Percentiles rank a stretch among this genome's conserved stretches.
Evolutionary conservation across 768 basidiomycete species (phyloP).

Genomic region (Hemileccinum rubropunctum): DNA sequence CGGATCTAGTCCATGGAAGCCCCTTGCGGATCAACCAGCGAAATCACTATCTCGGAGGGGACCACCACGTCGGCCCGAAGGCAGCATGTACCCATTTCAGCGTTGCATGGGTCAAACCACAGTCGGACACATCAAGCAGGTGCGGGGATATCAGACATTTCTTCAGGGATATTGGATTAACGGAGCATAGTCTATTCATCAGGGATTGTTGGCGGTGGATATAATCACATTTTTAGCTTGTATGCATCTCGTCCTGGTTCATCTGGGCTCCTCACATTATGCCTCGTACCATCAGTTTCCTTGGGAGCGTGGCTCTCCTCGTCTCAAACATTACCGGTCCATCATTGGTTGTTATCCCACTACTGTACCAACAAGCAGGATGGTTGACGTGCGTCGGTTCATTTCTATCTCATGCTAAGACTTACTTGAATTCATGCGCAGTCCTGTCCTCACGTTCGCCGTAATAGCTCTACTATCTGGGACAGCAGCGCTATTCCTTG

Average conservation of each 20-base stretch:
- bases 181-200: too few relatives aligned
- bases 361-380: constrained; percentile 21
- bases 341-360: constrained; percentile 16
- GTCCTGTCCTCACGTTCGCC: constrained; percentile 16
- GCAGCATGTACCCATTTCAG: too few relatives aligned
- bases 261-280: background rate
- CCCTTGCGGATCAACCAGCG: too few relatives aligned
- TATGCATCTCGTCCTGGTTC: background rate
- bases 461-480: constrained; percentile 20
- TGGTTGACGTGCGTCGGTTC: constrained; percentile 19
- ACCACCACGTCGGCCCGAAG: too few relatives aligned
- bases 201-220: too few relatives aligned
- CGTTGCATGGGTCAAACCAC: too few relatives aligned
- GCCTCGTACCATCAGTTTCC: constrained; percentile 17
- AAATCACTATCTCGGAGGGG: too few relatives aligned
- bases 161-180: too few relatives aligned
- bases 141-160: too few relatives aligned
- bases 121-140: too few relatives aligned
- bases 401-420: background rate
- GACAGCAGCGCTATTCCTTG: constrained; percentile 17
- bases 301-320: constrained; percentile 22
- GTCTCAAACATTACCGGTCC: constrained; percentile 21
- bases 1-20: too few relatives aligned
- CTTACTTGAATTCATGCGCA: background rate
- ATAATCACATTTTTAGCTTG: background rate